A percentile compares a stretch with the other conserved stretches of the same genome.
These are phyloP conservation scores for Populus deltoides DNA, from an alignment of 345 rosid species.

Conservation along the genomic window DNA sequence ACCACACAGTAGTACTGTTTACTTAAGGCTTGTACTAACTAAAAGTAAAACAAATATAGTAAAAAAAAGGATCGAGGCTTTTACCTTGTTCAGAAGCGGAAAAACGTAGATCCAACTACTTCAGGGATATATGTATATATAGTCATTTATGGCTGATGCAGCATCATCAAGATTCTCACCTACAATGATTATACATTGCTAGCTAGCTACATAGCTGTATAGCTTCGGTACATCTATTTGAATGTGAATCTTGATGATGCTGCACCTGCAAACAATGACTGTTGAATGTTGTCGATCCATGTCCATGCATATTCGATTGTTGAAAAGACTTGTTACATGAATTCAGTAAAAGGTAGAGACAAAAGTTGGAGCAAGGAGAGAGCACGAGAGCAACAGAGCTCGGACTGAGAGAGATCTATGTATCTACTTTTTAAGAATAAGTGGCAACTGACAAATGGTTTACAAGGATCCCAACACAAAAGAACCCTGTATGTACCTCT, in stretches of 20 bases:
- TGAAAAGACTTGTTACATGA: background rate
- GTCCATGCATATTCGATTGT: background rate
- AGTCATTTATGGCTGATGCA: conserved; percentile 69
- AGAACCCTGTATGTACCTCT: background rate
- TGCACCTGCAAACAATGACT: conserved; percentile 64
- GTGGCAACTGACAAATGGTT: conserved; percentile 15
- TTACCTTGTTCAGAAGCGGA: conserved; percentile 2
- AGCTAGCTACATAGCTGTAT: background rate
- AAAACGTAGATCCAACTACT: conserved; percentile 14
- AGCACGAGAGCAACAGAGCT: background rate
- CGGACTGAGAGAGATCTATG: background rate
- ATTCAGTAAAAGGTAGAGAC: background rate
- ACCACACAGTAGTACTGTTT: background rate
- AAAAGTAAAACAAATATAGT: background rate
- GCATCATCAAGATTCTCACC: conserved; percentile 89
- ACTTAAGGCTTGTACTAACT: background rate
- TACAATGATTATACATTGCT: background rate
- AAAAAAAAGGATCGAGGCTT: background rate
- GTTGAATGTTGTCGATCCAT: background rate
- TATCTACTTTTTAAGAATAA: background rate
- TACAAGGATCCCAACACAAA: background rate
- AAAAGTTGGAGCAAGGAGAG: background rate
- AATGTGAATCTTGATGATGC: conserved; percentile 73
- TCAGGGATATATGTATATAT: background rate
- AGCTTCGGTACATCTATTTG: conserved; percentile 9